These are phyloP conservation scores for Brassica carinata DNA, from an alignment of 345 rosid genomes.

Conservation along the genomic window DNA sequence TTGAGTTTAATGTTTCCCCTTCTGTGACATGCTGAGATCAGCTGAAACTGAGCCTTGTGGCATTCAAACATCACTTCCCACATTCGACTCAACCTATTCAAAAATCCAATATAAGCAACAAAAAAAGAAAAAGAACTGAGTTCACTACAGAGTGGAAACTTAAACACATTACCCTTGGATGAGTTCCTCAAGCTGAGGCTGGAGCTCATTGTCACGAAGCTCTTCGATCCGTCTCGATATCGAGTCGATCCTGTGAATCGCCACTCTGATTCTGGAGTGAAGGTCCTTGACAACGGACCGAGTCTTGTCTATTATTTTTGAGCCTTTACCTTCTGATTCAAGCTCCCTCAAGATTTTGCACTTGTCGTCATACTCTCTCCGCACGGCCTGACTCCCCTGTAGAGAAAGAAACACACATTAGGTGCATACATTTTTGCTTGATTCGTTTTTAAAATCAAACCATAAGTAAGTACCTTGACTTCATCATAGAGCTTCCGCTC, in stretches of 20 bases:
- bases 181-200: slow-evolving; percentile 96
- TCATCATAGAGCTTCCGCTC: slow-evolving; percentile 97
- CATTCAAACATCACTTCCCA: slow-evolving; percentile 95
- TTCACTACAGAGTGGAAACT: background rate
- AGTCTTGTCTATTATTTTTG: slow-evolving; percentile 63
- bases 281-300: slow-evolving; percentile 90
- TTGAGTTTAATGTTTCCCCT: slow-evolving; percentile 49
- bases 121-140: background rate
- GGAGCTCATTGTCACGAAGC: slow-evolving; percentile 88
- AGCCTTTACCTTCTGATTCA: slow-evolving; percentile 66
- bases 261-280: slow-evolving; percentile 92
- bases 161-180: slow-evolving; percentile 72
- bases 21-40: slow-evolving; percentile 57
- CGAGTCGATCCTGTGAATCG: slow-evolving; percentile 85
- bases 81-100: slow-evolving; percentile 84
- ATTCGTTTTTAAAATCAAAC: background rate
- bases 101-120: background rate
- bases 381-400: slow-evolving; percentile 79
- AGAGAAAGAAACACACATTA: slow-evolving; percentile 6
- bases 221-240: slow-evolving; percentile 94
- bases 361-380: slow-evolving; percentile 71
- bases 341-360: slow-evolving; percentile 65
- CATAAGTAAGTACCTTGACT: slow-evolving; percentile 68
- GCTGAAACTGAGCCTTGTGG: slow-evolving; percentile 70
- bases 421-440: background rate